Percentiles rank a stretch among this genome's conserved stretches.
Conservation (phyloP, 805 yeast genomes). For the Candida verbasci region DNA sequence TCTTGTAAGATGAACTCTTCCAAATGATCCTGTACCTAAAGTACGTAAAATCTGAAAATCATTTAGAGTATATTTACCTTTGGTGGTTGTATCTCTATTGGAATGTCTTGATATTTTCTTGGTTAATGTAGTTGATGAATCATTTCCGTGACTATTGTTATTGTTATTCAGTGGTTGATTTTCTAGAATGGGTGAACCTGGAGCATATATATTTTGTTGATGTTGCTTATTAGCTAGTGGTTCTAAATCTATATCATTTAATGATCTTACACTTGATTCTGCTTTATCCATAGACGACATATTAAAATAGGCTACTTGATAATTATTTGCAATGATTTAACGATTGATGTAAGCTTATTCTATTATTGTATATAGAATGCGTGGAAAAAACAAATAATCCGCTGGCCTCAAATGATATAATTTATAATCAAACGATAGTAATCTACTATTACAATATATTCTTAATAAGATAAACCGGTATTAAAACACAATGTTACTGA, state of each 20-base stretch:
- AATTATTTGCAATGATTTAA: too few relatives aligned
- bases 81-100: conserved; percentile 38
- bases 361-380: too few relatives aligned
- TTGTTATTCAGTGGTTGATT: neutral
- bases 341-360: too few relatives aligned
- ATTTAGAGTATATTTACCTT: conserved; percentile 52
- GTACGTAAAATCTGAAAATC: conserved; percentile 57
- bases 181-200: conserved; percentile 14
- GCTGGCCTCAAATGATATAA: too few relatives aligned
- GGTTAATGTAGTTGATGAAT: neutral
- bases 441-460: too few relatives aligned
- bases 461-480: too few relatives aligned
- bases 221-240: conserved; percentile 25
- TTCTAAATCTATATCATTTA: conserved; percentile 24
- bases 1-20: conserved; percentile 55
- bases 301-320: too few relatives aligned
- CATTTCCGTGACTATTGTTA: neutral
- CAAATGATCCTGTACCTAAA: conserved; percentile 59
- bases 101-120: conserved; percentile 12
- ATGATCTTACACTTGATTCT: conserved; percentile 18
- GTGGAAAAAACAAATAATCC: too few relatives aligned
- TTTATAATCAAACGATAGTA: too few relatives aligned
- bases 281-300: conserved; percentile 25
- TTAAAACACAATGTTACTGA: too few relatives aligned
- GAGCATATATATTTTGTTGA: conserved; percentile 23